A percentile compares a stretch with the other conserved stretches of the same genome.
Conservation (phyloP, 352 stramenopile species). For the Phytophthora pinifolia region DNA sequence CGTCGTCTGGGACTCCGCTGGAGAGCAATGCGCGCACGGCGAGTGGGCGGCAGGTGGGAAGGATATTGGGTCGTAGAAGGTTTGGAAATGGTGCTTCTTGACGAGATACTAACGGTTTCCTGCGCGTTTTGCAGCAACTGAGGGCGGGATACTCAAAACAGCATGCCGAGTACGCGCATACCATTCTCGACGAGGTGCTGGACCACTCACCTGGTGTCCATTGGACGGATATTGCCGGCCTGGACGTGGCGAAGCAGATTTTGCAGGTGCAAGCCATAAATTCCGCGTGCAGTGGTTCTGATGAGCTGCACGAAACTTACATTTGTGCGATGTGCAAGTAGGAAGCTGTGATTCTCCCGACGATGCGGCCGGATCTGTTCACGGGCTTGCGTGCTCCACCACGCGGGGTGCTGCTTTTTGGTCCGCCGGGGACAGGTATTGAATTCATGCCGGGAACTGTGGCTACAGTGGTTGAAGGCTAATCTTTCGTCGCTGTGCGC, state of each 20-base stretch:
- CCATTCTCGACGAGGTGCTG: constrained; percentile 82
- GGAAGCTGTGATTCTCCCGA: constrained; percentile 88
- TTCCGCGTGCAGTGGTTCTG: not conserved
- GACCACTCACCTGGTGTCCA: constrained; percentile 75
- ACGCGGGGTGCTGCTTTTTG: constrained; percentile 78
- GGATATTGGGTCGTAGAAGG: not conserved
- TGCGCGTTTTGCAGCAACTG: constrained; percentile 9
- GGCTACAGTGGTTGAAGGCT: too few species aligned
- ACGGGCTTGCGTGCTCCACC: constrained; percentile 69
- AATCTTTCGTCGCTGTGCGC: not conserved
- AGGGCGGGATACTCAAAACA: constrained; percentile 50
- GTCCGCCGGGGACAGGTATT: constrained; percentile 73
- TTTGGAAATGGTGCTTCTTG: not conserved
- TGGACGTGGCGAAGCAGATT: constrained; percentile 87
- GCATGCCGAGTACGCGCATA: constrained; percentile 65
- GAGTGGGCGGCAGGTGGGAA: constrained; percentile 18
- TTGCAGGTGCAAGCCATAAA: constrained; percentile 53
- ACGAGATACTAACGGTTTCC: not conserved
- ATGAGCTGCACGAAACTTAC: not conserved
- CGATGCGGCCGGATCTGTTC: constrained; percentile 83
- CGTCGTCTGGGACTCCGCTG: not conserved
- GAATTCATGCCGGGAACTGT: not conserved
- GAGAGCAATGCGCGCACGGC: constrained; percentile 2
- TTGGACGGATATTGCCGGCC: constrained; percentile 83
- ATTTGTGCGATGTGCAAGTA: constrained; percentile 22